phyloP scores from a whole-genome alignment of 495 filamentous ascomycete species.

The Usnea hakonensis region DNA sequence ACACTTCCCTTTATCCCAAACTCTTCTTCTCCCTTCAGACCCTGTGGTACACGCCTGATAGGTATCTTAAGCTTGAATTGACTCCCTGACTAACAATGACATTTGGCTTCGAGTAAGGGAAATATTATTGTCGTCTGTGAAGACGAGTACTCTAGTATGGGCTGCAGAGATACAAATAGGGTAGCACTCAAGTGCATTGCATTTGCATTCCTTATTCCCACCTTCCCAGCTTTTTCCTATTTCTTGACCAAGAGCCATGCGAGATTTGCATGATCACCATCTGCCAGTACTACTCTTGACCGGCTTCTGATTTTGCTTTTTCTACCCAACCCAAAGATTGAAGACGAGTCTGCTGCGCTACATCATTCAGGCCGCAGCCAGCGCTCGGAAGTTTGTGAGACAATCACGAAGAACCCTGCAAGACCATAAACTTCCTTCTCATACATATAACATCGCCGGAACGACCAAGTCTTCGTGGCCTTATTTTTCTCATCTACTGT shows the following conservation, averaged over 20 bases:
- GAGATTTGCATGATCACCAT: not conserved
- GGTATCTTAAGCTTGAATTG: too few species aligned
- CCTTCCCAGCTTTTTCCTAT: not conserved
- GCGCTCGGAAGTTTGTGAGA: not conserved
- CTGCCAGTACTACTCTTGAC: not conserved
- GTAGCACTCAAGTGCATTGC: not conserved
- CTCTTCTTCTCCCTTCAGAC: not conserved
- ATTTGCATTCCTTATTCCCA: not conserved
- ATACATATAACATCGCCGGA: not conserved
- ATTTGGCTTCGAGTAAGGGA: not conserved
- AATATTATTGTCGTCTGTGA: not conserved
- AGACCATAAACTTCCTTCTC: not conserved
- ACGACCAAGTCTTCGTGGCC: not conserved
- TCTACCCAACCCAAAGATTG: too few species aligned
- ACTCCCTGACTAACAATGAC: not conserved
- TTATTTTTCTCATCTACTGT: not conserved
- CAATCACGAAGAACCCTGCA: not conserved
- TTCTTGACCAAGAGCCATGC: not conserved
- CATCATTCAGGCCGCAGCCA: not conserved
- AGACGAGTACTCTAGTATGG: not conserved
- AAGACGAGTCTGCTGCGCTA: not conserved
- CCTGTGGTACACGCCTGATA: not conserved
- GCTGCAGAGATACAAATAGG: not conserved
- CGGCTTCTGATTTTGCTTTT: not conserved
- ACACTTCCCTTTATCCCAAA: slow-evolving; percentile 3